phyloP scores from a whole-genome alignment of 1,139 yeast species.

The Suhomyces anneliseae region DNA sequence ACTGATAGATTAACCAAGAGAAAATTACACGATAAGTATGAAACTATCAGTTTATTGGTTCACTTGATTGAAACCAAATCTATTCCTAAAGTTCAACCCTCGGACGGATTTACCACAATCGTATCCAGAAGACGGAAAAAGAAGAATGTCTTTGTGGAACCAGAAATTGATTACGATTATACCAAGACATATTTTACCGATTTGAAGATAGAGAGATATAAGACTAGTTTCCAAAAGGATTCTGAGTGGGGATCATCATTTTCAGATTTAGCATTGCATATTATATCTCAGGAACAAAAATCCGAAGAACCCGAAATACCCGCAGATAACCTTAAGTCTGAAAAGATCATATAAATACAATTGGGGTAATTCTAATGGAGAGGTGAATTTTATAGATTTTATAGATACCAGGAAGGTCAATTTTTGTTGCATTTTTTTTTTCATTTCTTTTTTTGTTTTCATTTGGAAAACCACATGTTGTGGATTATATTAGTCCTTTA shows the following conservation, averaged over 20 bases:
- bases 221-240: conserved; percentile 16
- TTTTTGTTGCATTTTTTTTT: too few relatives aligned
- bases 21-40: conserved; percentile 43
- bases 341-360: background rate
- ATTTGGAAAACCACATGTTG: too few relatives aligned
- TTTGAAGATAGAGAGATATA: conserved; percentile 20
- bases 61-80: conserved; percentile 17
- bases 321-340: background rate
- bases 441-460: too few relatives aligned
- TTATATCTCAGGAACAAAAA: background rate
- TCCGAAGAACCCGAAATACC: background rate
- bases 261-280: conserved; percentile 52
- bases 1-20: conserved; percentile 50
- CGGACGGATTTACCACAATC: conserved; percentile 34
- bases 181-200: conserved; percentile 33
- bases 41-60: conserved; percentile 41
- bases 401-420: too few relatives aligned
- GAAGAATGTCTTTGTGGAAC: conserved; percentile 26
- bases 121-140: conserved; percentile 29
- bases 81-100: conserved; percentile 3
- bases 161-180: conserved; percentile 37
- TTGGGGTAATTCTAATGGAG: too few relatives aligned
- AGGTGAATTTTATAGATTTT: too few relatives aligned
- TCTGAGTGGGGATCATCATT: conserved; percentile 55
- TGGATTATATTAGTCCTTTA: too few relatives aligned